Evolutionary conservation across 176 grass and related monocot genomes (phyloP).

Genomic region (Alopecurus myosuroides): DNA sequence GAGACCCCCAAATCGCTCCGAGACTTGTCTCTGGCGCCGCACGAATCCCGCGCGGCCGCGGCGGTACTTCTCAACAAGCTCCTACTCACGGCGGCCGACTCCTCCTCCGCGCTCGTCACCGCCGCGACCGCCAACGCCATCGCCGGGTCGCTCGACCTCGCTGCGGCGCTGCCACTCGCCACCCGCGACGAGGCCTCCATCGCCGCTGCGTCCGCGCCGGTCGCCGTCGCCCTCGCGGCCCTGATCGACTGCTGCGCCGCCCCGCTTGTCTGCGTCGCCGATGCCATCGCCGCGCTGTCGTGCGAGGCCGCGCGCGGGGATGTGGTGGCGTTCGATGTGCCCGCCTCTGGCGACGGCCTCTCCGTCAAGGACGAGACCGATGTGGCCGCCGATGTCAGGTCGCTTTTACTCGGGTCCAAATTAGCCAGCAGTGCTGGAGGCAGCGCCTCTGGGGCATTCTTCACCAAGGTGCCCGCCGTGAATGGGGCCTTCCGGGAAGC

Average conservation of each 20-base stretch:
- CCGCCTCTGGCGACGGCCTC: conserved; percentile 69
- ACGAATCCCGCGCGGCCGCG: conserved; percentile 55
- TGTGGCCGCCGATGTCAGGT: conserved; percentile 72
- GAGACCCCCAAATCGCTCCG: conserved; percentile 13
- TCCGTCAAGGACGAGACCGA: conserved; percentile 80
- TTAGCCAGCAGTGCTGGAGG: conserved; percentile 36
- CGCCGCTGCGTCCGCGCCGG: conserved; percentile 52
- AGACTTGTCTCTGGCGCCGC: conserved; percentile 4
- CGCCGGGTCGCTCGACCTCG: conserved; percentile 39
- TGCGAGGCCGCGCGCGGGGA: conserved; percentile 79
- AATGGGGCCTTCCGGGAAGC: conserved; percentile 72
- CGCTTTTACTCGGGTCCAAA: conserved; percentile 82
- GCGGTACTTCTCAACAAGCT: conserved; percentile 87
- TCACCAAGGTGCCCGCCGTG: conserved; percentile 59
- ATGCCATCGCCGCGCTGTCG: conserved; percentile 79
- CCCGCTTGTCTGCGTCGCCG: conserved; percentile 57
- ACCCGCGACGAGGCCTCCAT: conserved; percentile 54
- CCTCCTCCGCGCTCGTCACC: conserved; percentile 28
- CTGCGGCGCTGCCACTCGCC: conserved; percentile 25
- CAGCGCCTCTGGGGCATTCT: neutral
- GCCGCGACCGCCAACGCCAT: conserved; percentile 39
- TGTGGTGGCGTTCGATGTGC: conserved; percentile 55
- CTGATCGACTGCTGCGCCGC: conserved; percentile 76
- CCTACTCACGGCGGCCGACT: conserved; percentile 46
- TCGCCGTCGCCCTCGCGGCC: conserved; percentile 44